These are phyloP conservation scores for Sphaerobolus stellatus DNA, from an alignment of 1,284 basidiomycete species.

Conservation along the genomic window DNA sequence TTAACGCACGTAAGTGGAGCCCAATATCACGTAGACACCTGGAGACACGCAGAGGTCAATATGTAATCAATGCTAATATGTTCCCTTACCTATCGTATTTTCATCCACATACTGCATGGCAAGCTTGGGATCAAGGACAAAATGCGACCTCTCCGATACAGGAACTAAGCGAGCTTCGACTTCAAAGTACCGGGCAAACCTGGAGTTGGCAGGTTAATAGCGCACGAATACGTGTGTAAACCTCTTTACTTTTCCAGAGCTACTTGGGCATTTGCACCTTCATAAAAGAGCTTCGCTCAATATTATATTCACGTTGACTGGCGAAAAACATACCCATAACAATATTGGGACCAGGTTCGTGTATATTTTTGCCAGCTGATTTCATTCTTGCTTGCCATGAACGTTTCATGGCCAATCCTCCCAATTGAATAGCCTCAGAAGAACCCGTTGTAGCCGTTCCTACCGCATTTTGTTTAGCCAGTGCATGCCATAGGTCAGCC, in stretches of 20 bases:
- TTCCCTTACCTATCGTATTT: constrained; percentile 67
- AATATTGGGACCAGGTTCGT: constrained; percentile 79
- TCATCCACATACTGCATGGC: constrained; percentile 90
- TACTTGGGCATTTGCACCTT: constrained; percentile 79
- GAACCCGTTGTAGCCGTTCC: constrained; percentile 95
- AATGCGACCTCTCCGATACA: constrained; percentile 72
- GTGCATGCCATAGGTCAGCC: constrained; percentile 92
- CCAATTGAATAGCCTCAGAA: constrained; percentile 91
- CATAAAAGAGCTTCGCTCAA: constrained; percentile 21
- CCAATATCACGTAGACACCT: constrained; percentile 74
- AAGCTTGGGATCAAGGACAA: constrained; percentile 80
- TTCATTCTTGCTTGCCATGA: constrained; percentile 90
- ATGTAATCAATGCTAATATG: not conserved
- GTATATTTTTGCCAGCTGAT: constrained; percentile 80
- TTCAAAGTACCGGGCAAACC: constrained; percentile 87
- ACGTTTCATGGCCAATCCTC: constrained; percentile 93
- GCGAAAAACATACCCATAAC: constrained; percentile 59
- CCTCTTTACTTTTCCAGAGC: constrained; percentile 70
- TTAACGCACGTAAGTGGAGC: constrained; percentile 46
- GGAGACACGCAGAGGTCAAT: not conserved
- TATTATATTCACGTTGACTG: constrained; percentile 38
- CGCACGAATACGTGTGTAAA: not conserved
- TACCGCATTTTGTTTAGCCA: constrained; percentile 68
- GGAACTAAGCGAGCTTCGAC: constrained; percentile 84
- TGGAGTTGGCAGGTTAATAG: not conserved